Conservation (phyloP, 768 basidiomycete species). For the Mycena belliarum region DNA sequence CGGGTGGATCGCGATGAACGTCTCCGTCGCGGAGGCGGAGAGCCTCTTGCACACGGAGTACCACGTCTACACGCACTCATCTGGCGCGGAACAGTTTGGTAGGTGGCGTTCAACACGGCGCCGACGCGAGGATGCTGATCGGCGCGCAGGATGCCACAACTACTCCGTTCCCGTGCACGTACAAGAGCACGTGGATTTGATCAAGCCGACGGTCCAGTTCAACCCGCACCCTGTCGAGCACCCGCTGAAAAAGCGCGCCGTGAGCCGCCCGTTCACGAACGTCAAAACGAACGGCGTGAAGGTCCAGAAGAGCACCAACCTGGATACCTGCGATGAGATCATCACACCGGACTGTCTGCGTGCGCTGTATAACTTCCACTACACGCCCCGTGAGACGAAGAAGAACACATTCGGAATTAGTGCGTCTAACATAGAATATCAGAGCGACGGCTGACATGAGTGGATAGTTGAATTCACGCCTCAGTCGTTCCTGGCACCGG, state of each 20-base stretch:
- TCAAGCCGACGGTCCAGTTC: conserved; percentile 48
- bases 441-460: not conserved
- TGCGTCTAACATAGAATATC: conserved; percentile 10
- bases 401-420: conserved; percentile 42
- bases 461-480: conserved; percentile 41
- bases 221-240: conserved; percentile 23
- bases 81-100: conserved; percentile 40
- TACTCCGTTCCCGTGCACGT: conserved; percentile 44
- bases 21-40: conserved; percentile 45
- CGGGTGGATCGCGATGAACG: conserved; percentile 43
- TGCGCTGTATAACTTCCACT: conserved; percentile 37
- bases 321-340: conserved; percentile 34
- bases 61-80: conserved; percentile 41
- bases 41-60: conserved; percentile 42
- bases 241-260: conserved; percentile 14
- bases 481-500: conserved; percentile 35
- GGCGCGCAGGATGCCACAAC: conserved; percentile 33
- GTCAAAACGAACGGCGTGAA: conserved; percentile 18
- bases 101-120: conserved; percentile 11
- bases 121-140: not conserved
- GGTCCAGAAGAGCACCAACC: not conserved
- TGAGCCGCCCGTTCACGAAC: conserved; percentile 6
- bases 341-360: conserved; percentile 45
- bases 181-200: conserved; percentile 40
- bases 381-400: conserved; percentile 28